phyloP scores from a whole-genome alignment of 2,329 filamentous ascomycete species.

The Fusarium burgessii region DNA sequence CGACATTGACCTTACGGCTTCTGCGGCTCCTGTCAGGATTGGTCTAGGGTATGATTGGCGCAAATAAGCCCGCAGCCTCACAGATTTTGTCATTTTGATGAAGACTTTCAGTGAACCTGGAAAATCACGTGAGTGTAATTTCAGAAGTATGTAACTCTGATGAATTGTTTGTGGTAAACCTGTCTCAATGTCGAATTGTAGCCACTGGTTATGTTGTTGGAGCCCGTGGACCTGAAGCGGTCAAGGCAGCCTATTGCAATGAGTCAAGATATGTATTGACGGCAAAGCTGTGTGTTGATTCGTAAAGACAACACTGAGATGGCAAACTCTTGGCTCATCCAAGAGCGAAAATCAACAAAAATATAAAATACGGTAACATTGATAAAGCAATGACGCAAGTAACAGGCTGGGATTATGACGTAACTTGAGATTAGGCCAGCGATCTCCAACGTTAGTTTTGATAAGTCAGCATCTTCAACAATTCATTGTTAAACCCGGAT shows the following conservation, averaged over 20 bases:
- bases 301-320: not conserved
- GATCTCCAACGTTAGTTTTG: not conserved
- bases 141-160: not conserved
- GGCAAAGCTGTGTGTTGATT: not conserved
- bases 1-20: conserved; percentile 25
- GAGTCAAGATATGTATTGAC: not conserved
- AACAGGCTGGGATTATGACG: conserved; percentile 21
- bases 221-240: not conserved
- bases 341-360: not conserved
- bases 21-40: conserved; percentile 35
- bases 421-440: conserved; percentile 4
- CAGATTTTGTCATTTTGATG: not conserved
- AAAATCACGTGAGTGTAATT: conserved; percentile 25
- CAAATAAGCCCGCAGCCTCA: conserved; percentile 13
- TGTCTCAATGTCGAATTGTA: not conserved
- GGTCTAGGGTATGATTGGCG: conserved; percentile 37
- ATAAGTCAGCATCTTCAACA: conserved; percentile 11
- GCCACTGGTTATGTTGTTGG: not conserved
- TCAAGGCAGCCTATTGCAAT: not conserved
- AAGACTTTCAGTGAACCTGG: not conserved
- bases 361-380: conserved; percentile 9
- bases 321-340: not conserved
- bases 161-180: not conserved
- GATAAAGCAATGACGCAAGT: conserved; percentile 31
- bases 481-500: not conserved